phyloP scores from a whole-genome alignment of 805 yeast species.

The Pachysolen tannophilus region DNA sequence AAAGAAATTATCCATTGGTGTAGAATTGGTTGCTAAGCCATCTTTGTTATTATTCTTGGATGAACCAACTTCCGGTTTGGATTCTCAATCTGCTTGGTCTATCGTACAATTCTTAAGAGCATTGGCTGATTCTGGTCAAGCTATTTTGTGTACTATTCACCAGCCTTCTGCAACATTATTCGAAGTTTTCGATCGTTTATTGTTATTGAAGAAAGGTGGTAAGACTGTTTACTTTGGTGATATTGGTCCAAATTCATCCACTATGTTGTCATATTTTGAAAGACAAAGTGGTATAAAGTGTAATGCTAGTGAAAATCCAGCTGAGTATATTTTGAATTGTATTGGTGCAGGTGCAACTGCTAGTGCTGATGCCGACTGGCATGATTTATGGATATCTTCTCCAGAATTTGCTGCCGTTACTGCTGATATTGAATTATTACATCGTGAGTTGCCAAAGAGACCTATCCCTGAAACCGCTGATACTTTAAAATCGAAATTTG shows the following conservation, averaged over 20 bases:
- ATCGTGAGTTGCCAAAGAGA: constrained; percentile 8
- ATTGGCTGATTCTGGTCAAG: constrained; percentile 45
- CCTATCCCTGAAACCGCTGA: constrained; percentile 2
- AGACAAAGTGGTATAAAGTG: constrained; percentile 24
- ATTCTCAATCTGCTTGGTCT: constrained; percentile 57
- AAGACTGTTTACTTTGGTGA: constrained; percentile 72
- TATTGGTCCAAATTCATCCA: constrained; percentile 34
- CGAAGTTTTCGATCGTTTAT: constrained; percentile 69
- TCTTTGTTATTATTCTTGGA: constrained; percentile 45
- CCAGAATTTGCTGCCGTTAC: neutral
- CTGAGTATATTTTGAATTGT: constrained; percentile 31
- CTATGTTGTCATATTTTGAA: constrained; percentile 26
- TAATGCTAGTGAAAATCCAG: constrained; percentile 28
- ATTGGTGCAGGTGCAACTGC: constrained; percentile 37
- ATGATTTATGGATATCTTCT: constrained; percentile 16
- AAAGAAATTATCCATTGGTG: constrained; percentile 48
- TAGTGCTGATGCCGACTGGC: constrained; percentile 24
- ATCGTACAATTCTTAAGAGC: constrained; percentile 45
- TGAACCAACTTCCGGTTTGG: constrained; percentile 56
- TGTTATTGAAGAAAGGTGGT: constrained; percentile 66
- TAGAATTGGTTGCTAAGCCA: constrained; percentile 49
- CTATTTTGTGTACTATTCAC: constrained; percentile 65
- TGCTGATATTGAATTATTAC: constrained; percentile 9
- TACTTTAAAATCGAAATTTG: constrained; percentile 15
- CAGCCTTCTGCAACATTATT: constrained; percentile 79